A percentile compares a stretch with the other conserved stretches of the same genome.
Conservation (phyloP, 1,284 basidiomycete species). For the Moniliophthora roreri region DNA sequence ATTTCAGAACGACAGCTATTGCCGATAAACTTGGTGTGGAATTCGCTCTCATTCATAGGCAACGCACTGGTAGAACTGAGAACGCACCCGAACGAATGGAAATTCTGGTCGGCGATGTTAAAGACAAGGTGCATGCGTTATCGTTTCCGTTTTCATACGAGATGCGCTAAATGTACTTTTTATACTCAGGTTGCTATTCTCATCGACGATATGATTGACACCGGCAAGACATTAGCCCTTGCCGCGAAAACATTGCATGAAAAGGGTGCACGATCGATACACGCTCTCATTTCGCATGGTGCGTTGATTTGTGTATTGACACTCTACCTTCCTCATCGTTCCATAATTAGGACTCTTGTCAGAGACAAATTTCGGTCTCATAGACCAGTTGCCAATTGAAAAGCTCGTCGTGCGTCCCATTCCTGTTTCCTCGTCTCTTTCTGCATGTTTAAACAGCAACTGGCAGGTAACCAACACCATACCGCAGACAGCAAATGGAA, state of each 20-base stretch:
- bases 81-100: conserved; percentile 83
- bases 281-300: conserved; percentile 95
- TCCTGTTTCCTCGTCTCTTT: conserved; percentile 2
- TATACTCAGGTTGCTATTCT: conserved; percentile 80
- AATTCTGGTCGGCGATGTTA: conserved; percentile 93
- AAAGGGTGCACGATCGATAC: conserved; percentile 85
- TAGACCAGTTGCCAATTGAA: conserved; percentile 81
- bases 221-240: conserved; percentile 86
- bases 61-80: conserved; percentile 63
- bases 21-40: conserved; percentile 96
- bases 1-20: conserved; percentile 84
- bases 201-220: conserved; percentile 99
- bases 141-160: neutral
- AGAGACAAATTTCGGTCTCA: conserved; percentile 76
- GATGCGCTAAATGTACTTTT: conserved; percentile 3
- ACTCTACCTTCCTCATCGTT: neutral
- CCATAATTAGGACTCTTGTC: conserved; percentile 84
- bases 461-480: conserved; percentile 47
- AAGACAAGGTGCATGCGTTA: conserved; percentile 66
- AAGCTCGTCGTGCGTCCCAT: conserved; percentile 79
- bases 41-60: conserved; percentile 96
- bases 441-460: neutral
- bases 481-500: conserved; percentile 43
- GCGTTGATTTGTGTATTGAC: conserved; percentile 21
- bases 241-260: conserved; percentile 86